These are phyloP conservation scores for Cytauxzoon felis DNA, from an alignment of 169 alveolate species.

Conservation along the genomic window DNA sequence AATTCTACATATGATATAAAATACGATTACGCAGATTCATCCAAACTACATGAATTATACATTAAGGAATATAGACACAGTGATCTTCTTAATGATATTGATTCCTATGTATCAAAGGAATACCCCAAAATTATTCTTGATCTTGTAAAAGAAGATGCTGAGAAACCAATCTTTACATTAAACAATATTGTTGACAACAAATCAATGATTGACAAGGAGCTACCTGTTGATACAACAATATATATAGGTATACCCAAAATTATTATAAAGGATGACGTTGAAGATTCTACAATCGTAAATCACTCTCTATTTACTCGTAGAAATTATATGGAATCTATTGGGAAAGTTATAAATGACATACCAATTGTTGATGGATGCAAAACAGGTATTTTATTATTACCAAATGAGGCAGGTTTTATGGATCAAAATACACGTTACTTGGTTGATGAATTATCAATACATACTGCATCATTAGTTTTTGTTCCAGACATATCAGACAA, in stretches of 20 bases:
- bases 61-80: constrained; percentile 52
- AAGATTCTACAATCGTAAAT: constrained; percentile 10
- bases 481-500: constrained; percentile 43
- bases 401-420: constrained; percentile 43
- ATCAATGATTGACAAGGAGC: not conserved
- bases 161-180: constrained; percentile 32
- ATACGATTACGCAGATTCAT: not conserved
- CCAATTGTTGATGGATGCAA: constrained; percentile 18
- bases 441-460: constrained; percentile 48
- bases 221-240: constrained; percentile 23
- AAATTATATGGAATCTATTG: constrained; percentile 14
- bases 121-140: constrained; percentile 19
- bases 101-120: constrained; percentile 36
- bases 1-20: too few relatives aligned
- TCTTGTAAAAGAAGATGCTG: constrained; percentile 11
- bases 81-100: constrained; percentile 56
- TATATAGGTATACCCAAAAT: constrained; percentile 48
- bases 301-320: constrained; percentile 23
- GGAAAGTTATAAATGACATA: constrained; percentile 13
- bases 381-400: constrained; percentile 36
- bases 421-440: constrained; percentile 54
- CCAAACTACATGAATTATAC: constrained; percentile 9
- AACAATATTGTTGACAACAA: not conserved
- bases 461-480: constrained; percentile 25
- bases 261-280: constrained; percentile 9